Evolutionary conservation across 169 alveolate genomes (phyloP).

Genomic region (Babesia ovis): DNA sequence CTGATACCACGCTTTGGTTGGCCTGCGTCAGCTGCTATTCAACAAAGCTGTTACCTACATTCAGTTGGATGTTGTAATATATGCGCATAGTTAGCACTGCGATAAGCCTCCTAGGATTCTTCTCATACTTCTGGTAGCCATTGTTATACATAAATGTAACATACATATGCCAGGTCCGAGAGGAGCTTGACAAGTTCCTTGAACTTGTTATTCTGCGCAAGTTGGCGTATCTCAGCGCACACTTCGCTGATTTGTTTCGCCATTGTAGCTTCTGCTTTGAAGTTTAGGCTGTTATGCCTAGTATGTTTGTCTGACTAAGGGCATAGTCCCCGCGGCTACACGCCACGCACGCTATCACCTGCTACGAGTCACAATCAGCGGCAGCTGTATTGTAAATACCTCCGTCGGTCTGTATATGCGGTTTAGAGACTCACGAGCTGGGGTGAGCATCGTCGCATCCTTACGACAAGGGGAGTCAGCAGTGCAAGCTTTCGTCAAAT

Average conservation of each 20-base stretch:
- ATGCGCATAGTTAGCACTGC: slow-evolving; percentile 56
- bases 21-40: neutral
- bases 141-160: neutral
- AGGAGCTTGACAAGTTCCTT: slow-evolving; percentile 38
- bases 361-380: too few species aligned
- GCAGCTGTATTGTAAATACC: too few species aligned
- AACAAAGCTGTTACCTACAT: neutral
- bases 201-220: slow-evolving; percentile 40
- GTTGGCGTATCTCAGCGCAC: slow-evolving; percentile 17
- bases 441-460: neutral
- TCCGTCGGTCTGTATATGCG: neutral
- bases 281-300: too few species aligned
- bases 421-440: neutral
- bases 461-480: neutral
- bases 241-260: slow-evolving; percentile 25
- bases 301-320: too few species aligned
- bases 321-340: too few species aligned
- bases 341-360: too few species aligned
- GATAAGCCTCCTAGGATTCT: slow-evolving; percentile 35
- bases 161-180: slow-evolving; percentile 41
- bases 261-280: too few species aligned
- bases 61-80: slow-evolving; percentile 53
- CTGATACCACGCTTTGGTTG: slow-evolving; percentile 28
- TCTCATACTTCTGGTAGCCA: slow-evolving; percentile 30
- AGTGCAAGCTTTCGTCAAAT: neutral